A percentile compares a stretch with the other conserved stretches of the same genome.
Evolutionary conservation across 164 flowering plant genomes (phyloP).

Genomic region (Kalanchoe fedtschenkoi): DNA sequence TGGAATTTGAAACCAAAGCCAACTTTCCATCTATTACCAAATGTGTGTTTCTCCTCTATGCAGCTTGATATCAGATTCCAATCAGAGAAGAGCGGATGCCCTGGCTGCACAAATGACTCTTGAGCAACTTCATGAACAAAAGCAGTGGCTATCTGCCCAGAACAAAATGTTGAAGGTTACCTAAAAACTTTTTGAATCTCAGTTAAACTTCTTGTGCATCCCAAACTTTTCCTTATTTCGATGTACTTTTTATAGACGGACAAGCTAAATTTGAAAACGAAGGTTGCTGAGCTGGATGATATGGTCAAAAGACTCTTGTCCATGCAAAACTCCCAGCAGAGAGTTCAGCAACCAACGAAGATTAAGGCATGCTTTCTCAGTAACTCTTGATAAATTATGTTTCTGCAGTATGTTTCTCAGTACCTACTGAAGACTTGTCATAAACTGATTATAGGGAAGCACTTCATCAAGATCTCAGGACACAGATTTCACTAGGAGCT

Average conservation of each 20-base stretch:
- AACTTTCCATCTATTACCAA: background rate
- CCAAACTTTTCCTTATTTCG: background rate
- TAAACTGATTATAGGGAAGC: conserved; percentile 22
- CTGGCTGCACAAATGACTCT: conserved; percentile 32
- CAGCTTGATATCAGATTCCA: conserved; percentile 44
- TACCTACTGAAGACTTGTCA: background rate
- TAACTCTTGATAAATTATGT: background rate
- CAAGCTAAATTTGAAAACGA: conserved; percentile 47
- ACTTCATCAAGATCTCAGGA: conserved; percentile 12
- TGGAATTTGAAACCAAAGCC: background rate
- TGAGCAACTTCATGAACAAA: conserved; percentile 54
- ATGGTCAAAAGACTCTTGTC: conserved; percentile 34
- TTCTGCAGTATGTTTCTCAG: background rate
- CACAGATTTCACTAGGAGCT: conserved; percentile 28
- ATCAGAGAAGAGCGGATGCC: conserved; percentile 32
- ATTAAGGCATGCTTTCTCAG: conserved; percentile 25
- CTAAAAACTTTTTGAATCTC: background rate
- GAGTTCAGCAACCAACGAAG: conserved; percentile 17
- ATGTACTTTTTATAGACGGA: conserved; percentile 33
- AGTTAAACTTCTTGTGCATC: background rate
- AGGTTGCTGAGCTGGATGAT: conserved; percentile 52
- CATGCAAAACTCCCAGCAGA: conserved; percentile 21
- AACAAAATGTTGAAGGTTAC: conserved; percentile 76
- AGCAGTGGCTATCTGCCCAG: conserved; percentile 59
- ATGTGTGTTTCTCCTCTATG: background rate